A percentile compares a stretch with the other conserved stretches of the same genome.
Evolutionary conservation across 108 stramenopile genomes (phyloP).

Genomic region (Epithemia pelagica): DNA sequence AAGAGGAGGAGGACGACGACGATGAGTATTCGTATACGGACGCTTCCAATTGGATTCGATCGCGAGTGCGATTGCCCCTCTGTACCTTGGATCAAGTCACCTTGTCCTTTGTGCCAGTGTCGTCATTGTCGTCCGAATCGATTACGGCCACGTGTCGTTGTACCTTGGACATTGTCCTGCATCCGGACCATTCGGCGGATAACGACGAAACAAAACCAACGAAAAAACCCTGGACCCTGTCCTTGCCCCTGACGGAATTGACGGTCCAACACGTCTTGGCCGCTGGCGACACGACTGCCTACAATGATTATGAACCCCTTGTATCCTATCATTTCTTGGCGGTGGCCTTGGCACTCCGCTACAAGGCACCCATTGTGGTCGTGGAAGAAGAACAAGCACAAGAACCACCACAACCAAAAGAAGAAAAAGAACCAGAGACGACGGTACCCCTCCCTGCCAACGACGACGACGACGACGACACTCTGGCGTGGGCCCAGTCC

Average conservation of each 20-base stretch:
- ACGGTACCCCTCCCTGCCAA: neutral
- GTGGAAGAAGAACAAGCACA: neutral
- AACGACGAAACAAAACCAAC: neutral
- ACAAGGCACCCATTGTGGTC: conserved; percentile 33
- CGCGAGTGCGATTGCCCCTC: conserved; percentile 21
- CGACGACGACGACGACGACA: neutral
- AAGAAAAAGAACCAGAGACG: neutral
- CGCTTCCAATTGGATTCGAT: conserved; percentile 20
- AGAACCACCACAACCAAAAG: neutral
- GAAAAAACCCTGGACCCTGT: neutral
- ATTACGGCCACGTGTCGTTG: neutral
- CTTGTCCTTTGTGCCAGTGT: neutral
- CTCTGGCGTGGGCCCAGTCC: neutral
- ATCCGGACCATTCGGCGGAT: neutral
- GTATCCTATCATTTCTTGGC: conserved; percentile 19
- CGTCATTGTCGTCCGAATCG: neutral
- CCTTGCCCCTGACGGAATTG: neutral
- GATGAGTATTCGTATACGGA: conserved; percentile 11
- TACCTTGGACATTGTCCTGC: conserved; percentile 1
- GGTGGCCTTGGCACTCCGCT: conserved; percentile 34
- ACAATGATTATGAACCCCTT: conserved; percentile 19
- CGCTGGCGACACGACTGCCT: neutral
- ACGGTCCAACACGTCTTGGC: neutral
- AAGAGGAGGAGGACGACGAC: neutral
- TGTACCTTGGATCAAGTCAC: conserved; percentile 30